Conservation (phyloP, 2,329 filamentous ascomycete genomes). For the Aspergillus alliaceus region DNA sequence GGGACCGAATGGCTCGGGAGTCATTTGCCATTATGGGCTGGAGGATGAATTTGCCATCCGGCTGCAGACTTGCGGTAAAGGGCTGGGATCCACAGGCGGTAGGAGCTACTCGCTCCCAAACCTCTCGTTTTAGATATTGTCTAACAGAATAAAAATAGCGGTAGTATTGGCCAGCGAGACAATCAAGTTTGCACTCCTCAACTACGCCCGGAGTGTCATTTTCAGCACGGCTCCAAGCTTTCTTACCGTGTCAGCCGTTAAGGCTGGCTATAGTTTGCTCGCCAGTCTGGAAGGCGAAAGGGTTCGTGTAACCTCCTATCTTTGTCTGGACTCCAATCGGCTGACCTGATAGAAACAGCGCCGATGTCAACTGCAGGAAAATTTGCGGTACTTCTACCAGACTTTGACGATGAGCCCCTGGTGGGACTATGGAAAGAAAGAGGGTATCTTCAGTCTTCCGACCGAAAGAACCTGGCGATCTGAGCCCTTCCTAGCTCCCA, state of each 20-base stretch:
- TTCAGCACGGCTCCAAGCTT: conserved; percentile 14
- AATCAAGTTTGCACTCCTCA: conserved; percentile 9
- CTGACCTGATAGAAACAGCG: conserved; percentile 1
- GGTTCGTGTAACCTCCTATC: not conserved
- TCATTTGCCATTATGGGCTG: conserved; percentile 24
- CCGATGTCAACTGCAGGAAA: conserved; percentile 7
- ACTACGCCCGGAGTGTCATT: conserved; percentile 12
- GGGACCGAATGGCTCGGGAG: conserved; percentile 17
- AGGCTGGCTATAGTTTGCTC: conserved; percentile 9
- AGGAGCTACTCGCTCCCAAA: not conserved
- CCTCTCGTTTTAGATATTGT: no score
- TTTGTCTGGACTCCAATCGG: not conserved
- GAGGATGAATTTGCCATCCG: conserved; percentile 28
- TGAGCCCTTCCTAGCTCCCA: conserved; percentile 6
- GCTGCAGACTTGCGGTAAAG: conserved; percentile 30
- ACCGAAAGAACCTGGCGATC: conserved; percentile 6
- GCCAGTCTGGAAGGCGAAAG: conserved; percentile 10
- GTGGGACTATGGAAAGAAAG: conserved; percentile 4
- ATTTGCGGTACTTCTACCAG: conserved; percentile 9
- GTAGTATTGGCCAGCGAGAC: conserved; percentile 10
- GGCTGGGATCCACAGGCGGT: conserved; percentile 27
- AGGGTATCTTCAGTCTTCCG: conserved; percentile 4
- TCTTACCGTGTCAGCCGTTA: conserved; percentile 8
- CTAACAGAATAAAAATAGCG: not conserved
- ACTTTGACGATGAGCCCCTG: not conserved